Evolutionary conservation across 305 asterid species (phyloP).

Genomic region (Plantago lanceolata): DNA sequence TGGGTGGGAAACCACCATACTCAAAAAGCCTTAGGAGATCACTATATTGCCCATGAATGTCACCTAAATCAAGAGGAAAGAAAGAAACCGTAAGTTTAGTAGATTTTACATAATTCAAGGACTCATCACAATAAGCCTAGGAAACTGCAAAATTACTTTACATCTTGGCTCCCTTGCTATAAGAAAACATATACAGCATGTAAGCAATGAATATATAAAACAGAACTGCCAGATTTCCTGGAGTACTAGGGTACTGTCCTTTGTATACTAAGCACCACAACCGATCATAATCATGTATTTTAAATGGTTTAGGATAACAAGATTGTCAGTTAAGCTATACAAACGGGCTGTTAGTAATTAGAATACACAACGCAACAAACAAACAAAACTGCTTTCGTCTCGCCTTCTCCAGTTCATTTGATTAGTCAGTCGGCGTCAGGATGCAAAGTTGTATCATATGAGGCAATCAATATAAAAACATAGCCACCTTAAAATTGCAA

Average conservation of each 20-base stretch:
- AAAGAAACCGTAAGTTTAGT: conserved; percentile 19
- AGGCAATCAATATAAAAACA: too few relatives aligned
- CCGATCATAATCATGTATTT: not conserved
- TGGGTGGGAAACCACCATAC: conserved; percentile 56
- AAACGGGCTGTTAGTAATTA: too few relatives aligned
- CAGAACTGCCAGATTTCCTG: not conserved
- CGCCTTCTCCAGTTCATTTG: too few relatives aligned
- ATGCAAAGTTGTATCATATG: too few relatives aligned
- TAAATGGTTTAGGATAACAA: not conserved
- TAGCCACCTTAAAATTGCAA: too few relatives aligned
- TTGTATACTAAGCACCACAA: not conserved
- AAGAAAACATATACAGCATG: not conserved
- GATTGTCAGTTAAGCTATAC: not conserved
- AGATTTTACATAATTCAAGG: conserved; percentile 15
- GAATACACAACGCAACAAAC: too few relatives aligned
- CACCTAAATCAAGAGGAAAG: conserved; percentile 34
- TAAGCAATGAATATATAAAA: not conserved
- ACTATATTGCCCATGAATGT: conserved; percentile 60
- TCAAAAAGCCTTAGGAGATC: conserved; percentile 61
- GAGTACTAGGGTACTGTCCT: not conserved
- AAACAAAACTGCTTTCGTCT: too few relatives aligned
- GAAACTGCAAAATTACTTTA: not conserved
- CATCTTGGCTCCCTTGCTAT: too few relatives aligned
- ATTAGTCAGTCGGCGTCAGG: too few relatives aligned
- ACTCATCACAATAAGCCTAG: not conserved